A percentile compares a stretch with the other conserved stretches of the same genome.
phyloP scores from a whole-genome alignment of 2,329 filamentous ascomycete species.

The Verticillium nubilum region DNA sequence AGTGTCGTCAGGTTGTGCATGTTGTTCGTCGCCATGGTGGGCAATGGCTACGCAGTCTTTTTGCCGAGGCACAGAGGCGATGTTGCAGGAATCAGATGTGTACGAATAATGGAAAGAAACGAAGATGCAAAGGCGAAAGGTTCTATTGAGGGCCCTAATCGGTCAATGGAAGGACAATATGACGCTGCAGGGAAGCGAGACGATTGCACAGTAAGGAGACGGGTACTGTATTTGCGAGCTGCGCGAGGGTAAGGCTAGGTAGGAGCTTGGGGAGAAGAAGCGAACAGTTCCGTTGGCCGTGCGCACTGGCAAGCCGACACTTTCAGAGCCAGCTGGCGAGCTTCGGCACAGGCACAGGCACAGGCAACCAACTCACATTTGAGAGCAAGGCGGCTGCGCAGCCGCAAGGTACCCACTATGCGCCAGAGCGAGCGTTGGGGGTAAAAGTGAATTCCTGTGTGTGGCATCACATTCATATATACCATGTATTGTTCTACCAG shows the following conservation, averaged over 20 bases:
- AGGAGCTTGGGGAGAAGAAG: not conserved
- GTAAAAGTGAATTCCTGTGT: too few species aligned
- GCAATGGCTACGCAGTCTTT: not conserved
- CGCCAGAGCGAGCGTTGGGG: too few species aligned
- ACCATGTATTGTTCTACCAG: too few species aligned
- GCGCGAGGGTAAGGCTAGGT: not conserved
- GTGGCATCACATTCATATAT: too few species aligned
- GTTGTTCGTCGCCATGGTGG: conserved; percentile 66
- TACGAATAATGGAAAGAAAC: not conserved
- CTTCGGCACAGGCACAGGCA: too few species aligned
- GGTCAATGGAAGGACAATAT: not conserved
- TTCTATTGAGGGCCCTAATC: not conserved
- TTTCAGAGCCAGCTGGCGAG: too few species aligned
- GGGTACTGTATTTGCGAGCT: not conserved
- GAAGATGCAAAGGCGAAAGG: not conserved
- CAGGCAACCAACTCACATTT: too few species aligned
- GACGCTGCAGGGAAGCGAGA: not conserved
- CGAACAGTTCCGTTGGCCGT: not conserved
- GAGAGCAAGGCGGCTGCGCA: too few species aligned
- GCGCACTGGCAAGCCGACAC: not conserved
- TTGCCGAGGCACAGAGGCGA: not conserved
- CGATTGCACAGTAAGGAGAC: not conserved
- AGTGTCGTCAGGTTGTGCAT: conserved; percentile 97
- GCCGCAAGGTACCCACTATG: too few species aligned
- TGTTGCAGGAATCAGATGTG: not conserved